phyloP scores from a whole-genome alignment of 2,329 filamentous ascomycete species.

The Colletotrichum neosansevieriae region DNA sequence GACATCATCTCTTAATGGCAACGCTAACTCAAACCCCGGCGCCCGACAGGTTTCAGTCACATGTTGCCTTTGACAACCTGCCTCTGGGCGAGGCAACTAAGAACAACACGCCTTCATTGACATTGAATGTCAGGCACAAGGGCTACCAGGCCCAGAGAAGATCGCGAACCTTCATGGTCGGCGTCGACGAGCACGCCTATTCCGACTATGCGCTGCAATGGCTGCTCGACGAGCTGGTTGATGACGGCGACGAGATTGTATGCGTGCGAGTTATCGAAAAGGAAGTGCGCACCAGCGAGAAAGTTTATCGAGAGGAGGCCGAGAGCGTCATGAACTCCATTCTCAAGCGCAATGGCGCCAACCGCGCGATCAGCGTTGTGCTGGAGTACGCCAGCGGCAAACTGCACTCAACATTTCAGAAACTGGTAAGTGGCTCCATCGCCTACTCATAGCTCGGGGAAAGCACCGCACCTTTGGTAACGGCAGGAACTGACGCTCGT shows the following conservation, averaged over 20 bases:
- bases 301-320: conserved; percentile 78
- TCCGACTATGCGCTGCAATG: conserved; percentile 93
- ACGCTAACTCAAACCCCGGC: conserved; percentile 53
- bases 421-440: conserved; percentile 74
- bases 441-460: too few relatives aligned
- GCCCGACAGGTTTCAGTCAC: conserved; percentile 66
- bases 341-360: conserved; percentile 80
- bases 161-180: conserved; percentile 90
- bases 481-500: conserved; percentile 7
- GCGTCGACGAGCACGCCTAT: conserved; percentile 91
- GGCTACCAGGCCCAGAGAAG: conserved; percentile 85
- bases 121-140: conserved; percentile 86
- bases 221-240: conserved; percentile 91
- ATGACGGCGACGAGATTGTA: conserved; percentile 93
- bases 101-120: conserved; percentile 76
- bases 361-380: conserved; percentile 86
- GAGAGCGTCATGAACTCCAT: conserved; percentile 80
- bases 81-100: conserved; percentile 69
- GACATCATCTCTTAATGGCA: conserved; percentile 50
- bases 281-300: conserved; percentile 75
- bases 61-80: conserved; percentile 73
- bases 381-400: conserved; percentile 92
- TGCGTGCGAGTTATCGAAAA: conserved; percentile 91
- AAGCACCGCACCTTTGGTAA: too few relatives aligned
- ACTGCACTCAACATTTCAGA: conserved; percentile 89